phyloP scores from a whole-genome alignment of 139 green algal species.

The Closterium sp. region DNA sequence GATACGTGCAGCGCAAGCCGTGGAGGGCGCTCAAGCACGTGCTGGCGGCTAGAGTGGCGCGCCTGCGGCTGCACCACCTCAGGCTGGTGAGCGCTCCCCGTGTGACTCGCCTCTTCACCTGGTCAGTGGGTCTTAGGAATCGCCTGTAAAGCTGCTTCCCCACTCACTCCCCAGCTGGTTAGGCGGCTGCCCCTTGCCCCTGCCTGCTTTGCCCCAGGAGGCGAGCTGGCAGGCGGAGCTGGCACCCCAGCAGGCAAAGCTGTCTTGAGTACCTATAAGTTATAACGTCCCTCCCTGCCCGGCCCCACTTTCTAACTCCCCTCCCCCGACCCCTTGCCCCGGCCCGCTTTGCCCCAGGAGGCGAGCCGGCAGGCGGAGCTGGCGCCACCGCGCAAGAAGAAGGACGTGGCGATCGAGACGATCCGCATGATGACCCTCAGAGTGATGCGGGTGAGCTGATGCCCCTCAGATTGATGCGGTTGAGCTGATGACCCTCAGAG shows the following conservation, averaged over 20 bases:
- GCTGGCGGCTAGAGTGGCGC: not conserved
- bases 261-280: not conserved
- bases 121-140: too few relatives aligned
- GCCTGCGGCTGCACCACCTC: not conserved
- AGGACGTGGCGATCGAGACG: not conserved
- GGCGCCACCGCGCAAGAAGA: slow-evolving; percentile 10
- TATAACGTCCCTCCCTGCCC: not conserved
- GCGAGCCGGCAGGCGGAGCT: not conserved
- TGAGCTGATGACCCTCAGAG: too few relatives aligned
- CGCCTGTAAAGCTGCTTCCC: too few relatives aligned
- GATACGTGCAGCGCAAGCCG: not conserved
- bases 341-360: not conserved
- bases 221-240: too few relatives aligned
- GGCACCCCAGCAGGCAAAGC: not conserved
- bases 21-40: not conserved
- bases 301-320: not conserved
- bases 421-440: not conserved
- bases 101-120: too few relatives aligned
- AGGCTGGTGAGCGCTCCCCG: not conserved
- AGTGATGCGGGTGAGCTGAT: not conserved
- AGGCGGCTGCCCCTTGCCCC: too few relatives aligned
- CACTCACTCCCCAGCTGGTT: too few relatives aligned
- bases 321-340: not conserved
- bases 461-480: too few relatives aligned
- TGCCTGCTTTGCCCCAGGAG: not conserved